Base-by-base conservation (phyloP, 495 filamentous ascomycete genomes). In the Aspergillus taichungensis region DNA sequence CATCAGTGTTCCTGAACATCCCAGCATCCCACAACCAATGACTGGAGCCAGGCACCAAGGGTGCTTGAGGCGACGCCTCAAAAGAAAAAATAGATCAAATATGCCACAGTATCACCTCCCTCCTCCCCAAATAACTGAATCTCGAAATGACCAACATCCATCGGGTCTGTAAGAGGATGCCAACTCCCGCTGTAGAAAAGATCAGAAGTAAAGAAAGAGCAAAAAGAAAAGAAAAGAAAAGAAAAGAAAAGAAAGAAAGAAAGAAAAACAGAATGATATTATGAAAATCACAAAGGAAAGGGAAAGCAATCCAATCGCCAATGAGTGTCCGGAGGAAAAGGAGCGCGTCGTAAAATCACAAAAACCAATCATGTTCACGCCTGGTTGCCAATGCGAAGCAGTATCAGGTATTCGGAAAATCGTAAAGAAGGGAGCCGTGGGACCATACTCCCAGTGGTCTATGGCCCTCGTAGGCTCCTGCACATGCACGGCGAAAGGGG, bases 161-260 rank as follows among this genome's bases (percentile, higher is more conserved):
- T 52, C 42, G 36, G 52, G 47, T 52, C 40, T 59, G 47, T 34
- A 59, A 51, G 48, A 48, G 52, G 54, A 50, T 53, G 61, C 60
- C 56, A 68, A 71, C 62, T 56, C 67, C 63, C 55, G 64, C 62
- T 67, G 52, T 60, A 64, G 56, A 55, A 55, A 61, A 63, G 40
- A 49, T 33, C 45, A 54, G 38, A 46, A 50, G 56, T 57, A 51
- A 55, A 56, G 53, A 46, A 51, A 42, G 50, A 45, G 50, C 37
- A 43, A 41, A 41, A 40, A 54, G 60, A 18, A 51, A 51, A 43
- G n/a, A n/a, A 48, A 50, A 57, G 57, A 50, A 55, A 57, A 54
- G 46, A 52, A 42, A 51, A 45, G 34, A 40, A 43, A 41, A 41
- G 42, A 54, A 61, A 18, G 50, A 51, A 43, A 44, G 40, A 54